Evolutionary conservation across 2,329 filamentous ascomycete genomes (phyloP).

Genomic region (Allantophomopsis cytisporea): DNA sequence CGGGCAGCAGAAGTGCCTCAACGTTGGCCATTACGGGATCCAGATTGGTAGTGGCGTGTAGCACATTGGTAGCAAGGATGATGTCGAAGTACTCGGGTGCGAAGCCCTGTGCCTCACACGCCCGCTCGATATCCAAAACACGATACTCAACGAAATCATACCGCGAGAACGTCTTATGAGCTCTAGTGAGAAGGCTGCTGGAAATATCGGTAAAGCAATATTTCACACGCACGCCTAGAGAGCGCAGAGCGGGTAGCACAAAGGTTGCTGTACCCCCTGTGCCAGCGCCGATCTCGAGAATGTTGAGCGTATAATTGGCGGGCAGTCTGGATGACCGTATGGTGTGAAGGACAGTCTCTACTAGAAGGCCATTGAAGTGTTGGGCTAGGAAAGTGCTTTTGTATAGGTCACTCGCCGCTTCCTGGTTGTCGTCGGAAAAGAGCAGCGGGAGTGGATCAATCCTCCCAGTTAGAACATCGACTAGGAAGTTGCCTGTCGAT

Average conservation of each 20-base stretch:
- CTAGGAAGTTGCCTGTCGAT: too few species aligned
- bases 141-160: slow-evolving; percentile 13
- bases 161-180: slow-evolving; percentile 11
- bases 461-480: too few species aligned
- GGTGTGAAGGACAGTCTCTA: too few species aligned
- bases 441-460: too few species aligned
- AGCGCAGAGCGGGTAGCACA: slow-evolving; percentile 5
- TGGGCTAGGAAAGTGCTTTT: too few species aligned
- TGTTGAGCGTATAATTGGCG: too few species aligned
- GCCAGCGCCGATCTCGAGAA: slow-evolving; percentile 3
- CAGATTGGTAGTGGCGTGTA: slow-evolving; percentile 21
- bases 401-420: too few species aligned
- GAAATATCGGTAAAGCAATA: slow-evolving; percentile 11
- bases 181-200: slow-evolving; percentile 20
- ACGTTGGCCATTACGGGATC: slow-evolving; percentile 16
- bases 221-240: slow-evolving; percentile 7
- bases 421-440: too few species aligned
- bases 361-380: too few species aligned
- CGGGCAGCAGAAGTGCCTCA: slow-evolving; percentile 24
- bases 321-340: too few species aligned
- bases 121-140: slow-evolving; percentile 19
- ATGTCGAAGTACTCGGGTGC: slow-evolving; percentile 20
- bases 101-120: slow-evolving; percentile 19
- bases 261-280: slow-evolving; percentile 16
- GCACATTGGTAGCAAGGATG: slow-evolving; percentile 22